phyloP scores from a whole-genome alignment of 176 grass and related monocot species.

The Aegilops sharonensis region DNA sequence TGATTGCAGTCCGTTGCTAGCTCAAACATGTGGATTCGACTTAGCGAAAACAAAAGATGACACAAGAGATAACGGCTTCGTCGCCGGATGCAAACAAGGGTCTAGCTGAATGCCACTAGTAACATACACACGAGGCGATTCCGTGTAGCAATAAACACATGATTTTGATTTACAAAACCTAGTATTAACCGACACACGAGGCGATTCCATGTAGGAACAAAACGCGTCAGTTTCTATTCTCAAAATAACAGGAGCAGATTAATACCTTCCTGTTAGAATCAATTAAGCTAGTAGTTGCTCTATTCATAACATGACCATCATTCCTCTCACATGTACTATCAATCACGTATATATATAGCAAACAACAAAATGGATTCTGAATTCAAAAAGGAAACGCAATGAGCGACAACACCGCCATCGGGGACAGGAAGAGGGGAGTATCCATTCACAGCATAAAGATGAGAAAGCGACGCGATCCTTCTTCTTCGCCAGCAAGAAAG shows the following conservation, averaged over 20 bases:
- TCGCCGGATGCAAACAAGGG: too few relatives aligned
- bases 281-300: neutral
- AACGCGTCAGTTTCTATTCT: neutral
- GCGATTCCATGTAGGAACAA: neutral
- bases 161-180: too few relatives aligned
- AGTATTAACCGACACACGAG: neutral
- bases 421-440: neutral
- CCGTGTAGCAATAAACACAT: too few relatives aligned
- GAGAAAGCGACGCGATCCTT: constrained; percentile 11
- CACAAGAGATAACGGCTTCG: too few relatives aligned
- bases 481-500: constrained; percentile 39
- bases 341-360: too few relatives aligned
- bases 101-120: too few relatives aligned
- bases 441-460: neutral
- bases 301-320: neutral
- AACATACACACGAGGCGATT: too few relatives aligned
- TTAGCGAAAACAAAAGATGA: too few relatives aligned
- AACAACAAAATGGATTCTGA: neutral
- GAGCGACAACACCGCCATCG: neutral
- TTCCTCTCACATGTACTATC: neutral
- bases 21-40: too few relatives aligned
- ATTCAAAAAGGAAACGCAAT: neutral
- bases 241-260: neutral
- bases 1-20: too few relatives aligned
- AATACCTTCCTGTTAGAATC: neutral